Percentiles rank a stretch among this genome's conserved stretches.
Conservation (phyloP, 495 filamentous ascomycete species). For the Penicillium pulvis region DNA sequence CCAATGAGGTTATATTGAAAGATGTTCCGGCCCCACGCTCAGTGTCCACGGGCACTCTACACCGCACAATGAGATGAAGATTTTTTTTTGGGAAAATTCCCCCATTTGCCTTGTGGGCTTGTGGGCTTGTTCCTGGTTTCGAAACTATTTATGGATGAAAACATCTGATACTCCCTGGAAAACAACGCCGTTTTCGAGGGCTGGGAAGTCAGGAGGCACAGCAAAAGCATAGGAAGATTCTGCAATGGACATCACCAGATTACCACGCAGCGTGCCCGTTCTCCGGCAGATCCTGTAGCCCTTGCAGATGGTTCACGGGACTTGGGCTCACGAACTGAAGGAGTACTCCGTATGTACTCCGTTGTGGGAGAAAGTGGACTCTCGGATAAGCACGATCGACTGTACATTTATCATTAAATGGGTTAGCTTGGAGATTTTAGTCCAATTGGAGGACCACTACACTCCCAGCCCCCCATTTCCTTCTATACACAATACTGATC, state of each 20-base stretch:
- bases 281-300: slow-evolving; percentile 20
- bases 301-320: slow-evolving; percentile 13
- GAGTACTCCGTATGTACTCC: background rate
- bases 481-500: background rate
- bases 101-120: background rate
- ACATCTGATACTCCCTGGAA: background rate
- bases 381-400: slow-evolving; percentile 12
- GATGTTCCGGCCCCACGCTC: slow-evolving; percentile 3
- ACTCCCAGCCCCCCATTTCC: slow-evolving; percentile 7
- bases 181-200: background rate
- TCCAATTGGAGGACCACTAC: background rate
- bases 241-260: slow-evolving; percentile 19
- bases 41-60: slow-evolving; percentile 5
- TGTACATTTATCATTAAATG: background rate
- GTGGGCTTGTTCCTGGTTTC: background rate
- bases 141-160: slow-evolving; percentile 1
- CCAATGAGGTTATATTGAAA: slow-evolving; percentile 21
- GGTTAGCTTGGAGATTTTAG: background rate
- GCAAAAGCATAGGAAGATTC: slow-evolving; percentile 3
- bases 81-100: too few species aligned
- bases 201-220: background rate
- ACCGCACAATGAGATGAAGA: slow-evolving; percentile 26
- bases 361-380: slow-evolving; percentile 1
- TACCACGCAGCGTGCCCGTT: slow-evolving; percentile 17
- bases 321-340: background rate